These are phyloP conservation scores for Mucor saturninus DNA, from an alignment of 371 early-diverging fungal genomes.

Conservation along the genomic window DNA sequence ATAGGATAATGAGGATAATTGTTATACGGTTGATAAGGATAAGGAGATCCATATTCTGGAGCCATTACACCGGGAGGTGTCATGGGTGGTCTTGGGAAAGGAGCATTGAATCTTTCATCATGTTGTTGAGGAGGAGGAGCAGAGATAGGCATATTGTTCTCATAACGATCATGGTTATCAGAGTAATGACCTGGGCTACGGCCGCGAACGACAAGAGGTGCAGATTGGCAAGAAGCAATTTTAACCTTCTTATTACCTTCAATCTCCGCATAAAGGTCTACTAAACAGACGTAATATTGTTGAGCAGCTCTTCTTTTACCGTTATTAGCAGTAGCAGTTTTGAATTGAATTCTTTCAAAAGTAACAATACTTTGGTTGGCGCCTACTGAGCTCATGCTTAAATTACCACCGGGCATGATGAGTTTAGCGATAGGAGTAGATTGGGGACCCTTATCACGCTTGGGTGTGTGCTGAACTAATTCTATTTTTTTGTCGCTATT, in stretches of 20 bases:
- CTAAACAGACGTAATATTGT: conserved; percentile 83
- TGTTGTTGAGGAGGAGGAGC: conserved; percentile 16
- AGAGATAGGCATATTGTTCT: conserved; percentile 15
- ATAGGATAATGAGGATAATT: conserved; percentile 29
- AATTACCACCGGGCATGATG: conserved; percentile 66
- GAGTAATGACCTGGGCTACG: conserved; percentile 94
- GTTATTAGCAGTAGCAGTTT: conserved; percentile 93
- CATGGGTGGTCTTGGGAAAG: conserved; percentile 41
- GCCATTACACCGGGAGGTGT: conserved; percentile 37
- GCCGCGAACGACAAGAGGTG: conserved; percentile 91
- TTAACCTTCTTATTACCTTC: conserved; percentile 53
- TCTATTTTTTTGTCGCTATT: conserved; percentile 77
- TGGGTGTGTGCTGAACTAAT: conserved; percentile 91
- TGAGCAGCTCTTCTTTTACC: conserved; percentile 89
- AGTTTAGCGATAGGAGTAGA: conserved; percentile 68
- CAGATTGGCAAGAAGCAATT: conserved; percentile 77
- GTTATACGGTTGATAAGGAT: conserved; percentile 31
- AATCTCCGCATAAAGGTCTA: conserved; percentile 74
- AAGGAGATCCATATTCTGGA: conserved; percentile 33
- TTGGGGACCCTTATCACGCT: conserved; percentile 94
- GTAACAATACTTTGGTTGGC: conserved; percentile 67
- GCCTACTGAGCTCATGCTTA: conserved; percentile 57
- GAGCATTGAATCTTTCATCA: conserved; percentile 28
- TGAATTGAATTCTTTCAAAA: conserved; percentile 96
- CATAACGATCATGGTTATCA: conserved; percentile 52